Evolutionary conservation across 1,284 basidiomycete species (phyloP), one percentile per base, ranked within the genome.

Genomic region (Mycosarcoma maydis): DNA sequence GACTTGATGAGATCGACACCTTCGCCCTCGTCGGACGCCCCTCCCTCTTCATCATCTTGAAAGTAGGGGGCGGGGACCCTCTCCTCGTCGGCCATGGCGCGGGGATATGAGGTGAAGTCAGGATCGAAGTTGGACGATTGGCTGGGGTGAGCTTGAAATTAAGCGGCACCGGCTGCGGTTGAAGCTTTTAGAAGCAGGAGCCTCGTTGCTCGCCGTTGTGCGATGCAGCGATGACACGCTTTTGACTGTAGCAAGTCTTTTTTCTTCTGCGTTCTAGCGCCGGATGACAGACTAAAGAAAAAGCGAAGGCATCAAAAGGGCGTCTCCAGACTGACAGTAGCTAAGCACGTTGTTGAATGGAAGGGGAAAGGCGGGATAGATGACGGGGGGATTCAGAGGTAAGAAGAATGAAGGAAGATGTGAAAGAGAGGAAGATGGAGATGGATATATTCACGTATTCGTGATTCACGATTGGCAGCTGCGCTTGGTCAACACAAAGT

Each of bases 1-100:
- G 60, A 57, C 43, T 57, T 76, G 72, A 80, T 79, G 41, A 78
- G 67, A 53, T 73, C 71, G 48, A 78, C 77, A 20, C 78, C 77
- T 32, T 76, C 71, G 14, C 74, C 78, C 17, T 78, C 73, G 44
- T 72, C 64, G 27, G 56, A 68, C 14, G 53, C 49, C 14, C 45
- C 56, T 11, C 53, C 72, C 32, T 77, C 71, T 19, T 75, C 75
- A 27, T 68, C 76, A 38, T 66, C 65, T 26, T 67, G 58, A 37
- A 71, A 71, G 62, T 62, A 58, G 13, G 68, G 56, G 13, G 62
- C 61, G 24, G 68, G 58, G 19, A 71, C 68, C 29, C 17, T 57
- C 23, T 62, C 62, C 42, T 71, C 58, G 40, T 71, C 68, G 19
- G 48, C 54, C 66, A 61, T 69, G 50, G 3, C 52, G 57, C 16